A percentile compares a stretch with the other conserved stretches of the same genome.
Evolutionary conservation across 2,329 filamentous ascomycete genomes (phyloP).

Genomic region (Daldinia sp.): DNA sequence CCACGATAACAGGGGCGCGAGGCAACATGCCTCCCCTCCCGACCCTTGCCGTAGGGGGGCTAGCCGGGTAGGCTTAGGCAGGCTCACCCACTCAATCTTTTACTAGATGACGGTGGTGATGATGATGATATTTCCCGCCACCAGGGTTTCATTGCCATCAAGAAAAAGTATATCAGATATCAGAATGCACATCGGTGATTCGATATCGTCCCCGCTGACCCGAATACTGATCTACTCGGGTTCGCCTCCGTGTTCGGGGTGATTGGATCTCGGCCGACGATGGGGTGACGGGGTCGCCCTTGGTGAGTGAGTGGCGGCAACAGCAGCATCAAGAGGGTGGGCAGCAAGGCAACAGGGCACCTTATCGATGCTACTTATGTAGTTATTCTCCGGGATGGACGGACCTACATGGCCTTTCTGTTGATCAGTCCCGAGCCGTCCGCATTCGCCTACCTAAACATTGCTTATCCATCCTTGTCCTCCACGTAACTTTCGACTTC

Average conservation of each 20-base stretch:
- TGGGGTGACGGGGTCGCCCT: conserved; percentile 17
- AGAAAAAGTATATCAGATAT: conserved; percentile 30
- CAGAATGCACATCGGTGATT: conserved; percentile 33
- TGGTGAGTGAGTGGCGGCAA: conserved; percentile 4
- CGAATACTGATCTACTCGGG: conserved; percentile 18
- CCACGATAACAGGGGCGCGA: conserved; percentile 21
- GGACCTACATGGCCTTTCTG: conserved; percentile 14
- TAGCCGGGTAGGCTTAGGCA: conserved; percentile 7
- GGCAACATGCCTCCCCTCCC: conserved; percentile 1
- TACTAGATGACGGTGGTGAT: conserved; percentile 5
- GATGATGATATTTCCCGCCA: conserved; percentile 13
- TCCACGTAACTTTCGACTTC: conserved; percentile 11
- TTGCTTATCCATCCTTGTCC: conserved; percentile 14
- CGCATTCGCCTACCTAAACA: conserved; percentile 12
- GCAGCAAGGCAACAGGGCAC: conserved; percentile 5
- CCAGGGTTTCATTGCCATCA: conserved; percentile 19
- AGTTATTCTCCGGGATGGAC: conserved; percentile 29
- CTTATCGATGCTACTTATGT: conserved; percentile 26
- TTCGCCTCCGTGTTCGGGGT: conserved; percentile 23
- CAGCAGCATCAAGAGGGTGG: conserved; percentile 3
- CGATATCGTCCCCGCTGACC: conserved; percentile 22
- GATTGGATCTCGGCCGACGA: conserved; percentile 32
- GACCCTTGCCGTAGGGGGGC: conserved; percentile 5
- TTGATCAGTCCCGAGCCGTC: conserved; percentile 9
- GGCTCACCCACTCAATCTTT: neutral